Percentiles rank a stretch among this genome's conserved stretches.
These are phyloP conservation scores for Colletotrichum eremochloae DNA, from an alignment of 2,329 filamentous ascomycete genomes.

Conservation along the genomic window DNA sequence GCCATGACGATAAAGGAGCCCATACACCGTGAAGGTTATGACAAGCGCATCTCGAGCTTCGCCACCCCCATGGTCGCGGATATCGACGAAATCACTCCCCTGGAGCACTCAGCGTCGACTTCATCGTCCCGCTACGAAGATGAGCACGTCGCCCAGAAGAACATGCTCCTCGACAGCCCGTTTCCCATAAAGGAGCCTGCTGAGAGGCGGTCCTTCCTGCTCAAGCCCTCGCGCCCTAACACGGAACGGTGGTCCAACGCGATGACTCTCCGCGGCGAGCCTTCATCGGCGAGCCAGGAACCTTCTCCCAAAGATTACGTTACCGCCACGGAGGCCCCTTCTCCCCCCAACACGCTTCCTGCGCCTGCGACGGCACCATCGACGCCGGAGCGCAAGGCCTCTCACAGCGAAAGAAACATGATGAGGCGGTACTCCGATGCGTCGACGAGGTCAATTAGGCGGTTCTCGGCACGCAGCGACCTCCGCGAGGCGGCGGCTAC, in stretches of 20 bases:
- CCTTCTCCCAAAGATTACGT: neutral
- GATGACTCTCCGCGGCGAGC: conserved; percentile 34
- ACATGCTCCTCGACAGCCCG: conserved; percentile 29
- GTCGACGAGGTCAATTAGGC: conserved; percentile 31
- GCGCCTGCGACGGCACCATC: conserved; percentile 28
- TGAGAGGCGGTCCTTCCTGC: conserved; percentile 35
- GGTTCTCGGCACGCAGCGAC: conserved; percentile 38
- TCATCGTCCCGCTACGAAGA: conserved; percentile 32
- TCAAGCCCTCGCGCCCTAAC: conserved; percentile 34
- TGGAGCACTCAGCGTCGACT: conserved; percentile 13
- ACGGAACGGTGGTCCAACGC: conserved; percentile 34
- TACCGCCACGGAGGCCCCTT: neutral
- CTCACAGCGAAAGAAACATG: conserved; percentile 21
- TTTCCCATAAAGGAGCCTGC: conserved; percentile 31
- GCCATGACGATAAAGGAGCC: conserved; percentile 36
- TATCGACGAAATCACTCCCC: conserved; percentile 30
- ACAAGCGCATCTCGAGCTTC: conserved; percentile 35
- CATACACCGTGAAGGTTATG: conserved; percentile 17
- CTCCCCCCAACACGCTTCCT: neutral
- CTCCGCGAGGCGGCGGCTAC: conserved; percentile 36
- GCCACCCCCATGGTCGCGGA: conserved; percentile 32
- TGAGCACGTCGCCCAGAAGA: conserved; percentile 24
- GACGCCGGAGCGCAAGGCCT: conserved; percentile 27
- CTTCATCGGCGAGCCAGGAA: conserved; percentile 19
- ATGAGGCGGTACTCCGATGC: conserved; percentile 38